Percentiles rank a stretch among this genome's conserved stretches.
These are phyloP conservation scores for Alternaria triticimaculans DNA, from an alignment of 2,329 filamentous ascomycete genomes.

Conservation along the genomic window DNA sequence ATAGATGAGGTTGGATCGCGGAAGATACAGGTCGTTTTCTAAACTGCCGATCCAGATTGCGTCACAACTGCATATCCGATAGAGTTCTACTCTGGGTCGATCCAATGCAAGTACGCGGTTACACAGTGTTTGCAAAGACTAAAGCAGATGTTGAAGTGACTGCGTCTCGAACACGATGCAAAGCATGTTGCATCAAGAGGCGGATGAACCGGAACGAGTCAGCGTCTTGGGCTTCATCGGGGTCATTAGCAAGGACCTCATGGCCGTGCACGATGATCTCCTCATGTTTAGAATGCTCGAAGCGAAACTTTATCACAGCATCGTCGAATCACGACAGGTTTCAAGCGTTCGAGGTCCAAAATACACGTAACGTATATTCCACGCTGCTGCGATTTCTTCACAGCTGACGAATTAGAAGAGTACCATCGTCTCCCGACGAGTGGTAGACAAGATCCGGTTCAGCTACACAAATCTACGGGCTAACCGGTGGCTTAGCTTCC, in stretches of 20 bases:
- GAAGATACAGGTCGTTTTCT: conserved; percentile 11
- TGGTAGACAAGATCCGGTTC: conserved; percentile 15
- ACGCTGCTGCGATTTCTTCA: conserved; percentile 4
- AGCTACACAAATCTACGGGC: conserved; percentile 18
- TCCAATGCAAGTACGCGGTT: neutral
- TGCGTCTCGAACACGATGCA: conserved; percentile 9
- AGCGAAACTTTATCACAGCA: conserved; percentile 16
- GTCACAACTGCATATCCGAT: conserved; percentile 6
- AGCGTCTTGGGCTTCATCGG: conserved; percentile 15
- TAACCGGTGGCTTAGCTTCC: conserved; percentile 20
- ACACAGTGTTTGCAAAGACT: conserved; percentile 2
- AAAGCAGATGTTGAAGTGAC: neutral
- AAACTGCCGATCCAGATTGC: conserved; percentile 7
- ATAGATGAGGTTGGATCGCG: neutral
- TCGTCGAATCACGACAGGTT: conserved; percentile 9
- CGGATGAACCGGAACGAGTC: conserved; percentile 23
- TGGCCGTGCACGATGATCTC: conserved; percentile 15
- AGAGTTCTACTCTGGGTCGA: neutral
- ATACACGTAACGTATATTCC: conserved; percentile 1
- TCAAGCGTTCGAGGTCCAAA: conserved; percentile 9
- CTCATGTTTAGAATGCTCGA: conserved; percentile 13
- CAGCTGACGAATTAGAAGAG: conserved; percentile 24
- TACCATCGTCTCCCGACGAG: conserved; percentile 18
- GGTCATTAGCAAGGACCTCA: conserved; percentile 6
- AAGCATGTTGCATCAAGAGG: conserved; percentile 5